These are phyloP conservation scores for Nannochloris sp. DNA, from an alignment of 139 green algal species.

Conservation along the genomic window DNA sequence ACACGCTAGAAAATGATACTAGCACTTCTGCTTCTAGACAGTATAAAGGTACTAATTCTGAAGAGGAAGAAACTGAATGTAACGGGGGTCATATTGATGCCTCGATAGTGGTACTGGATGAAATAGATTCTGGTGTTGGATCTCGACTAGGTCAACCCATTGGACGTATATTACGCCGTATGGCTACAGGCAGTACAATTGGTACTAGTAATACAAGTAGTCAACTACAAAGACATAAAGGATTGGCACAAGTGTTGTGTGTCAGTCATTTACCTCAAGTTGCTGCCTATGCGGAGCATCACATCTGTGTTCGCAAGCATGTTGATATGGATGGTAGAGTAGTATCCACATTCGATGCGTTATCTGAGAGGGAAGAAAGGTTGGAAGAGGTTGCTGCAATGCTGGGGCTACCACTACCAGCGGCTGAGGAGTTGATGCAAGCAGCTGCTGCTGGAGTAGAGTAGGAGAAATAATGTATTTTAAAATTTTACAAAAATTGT, in stretches of 20 bases:
- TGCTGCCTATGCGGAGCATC: conserved; percentile 55
- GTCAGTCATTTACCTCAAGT: conserved; percentile 80
- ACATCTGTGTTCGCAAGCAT: conserved; percentile 59
- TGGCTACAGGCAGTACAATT: conserved; percentile 17
- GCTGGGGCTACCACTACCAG: conserved; percentile 40
- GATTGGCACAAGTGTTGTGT: conserved; percentile 65
- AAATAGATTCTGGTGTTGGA: conserved; percentile 71
- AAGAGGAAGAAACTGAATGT: not conserved
- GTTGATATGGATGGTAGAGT: conserved; percentile 17
- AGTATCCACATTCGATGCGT: conserved; percentile 35
- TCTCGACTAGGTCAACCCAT: conserved; percentile 52
- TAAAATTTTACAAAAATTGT: no score
- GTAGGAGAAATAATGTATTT: no score
- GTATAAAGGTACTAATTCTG: not conserved
- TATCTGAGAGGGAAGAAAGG: conserved; percentile 23
- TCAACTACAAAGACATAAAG: not conserved
- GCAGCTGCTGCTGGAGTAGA: no score
- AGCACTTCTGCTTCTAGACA: not conserved
- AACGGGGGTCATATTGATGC: not conserved
- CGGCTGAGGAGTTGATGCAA: conserved; percentile 18
- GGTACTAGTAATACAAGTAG: not conserved
- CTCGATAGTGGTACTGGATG: conserved; percentile 71
- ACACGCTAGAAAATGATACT: not conserved
- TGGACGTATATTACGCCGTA: conserved; percentile 52
- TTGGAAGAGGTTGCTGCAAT: conserved; percentile 60